Evolutionary conservation across 2,329 filamentous ascomycete species (phyloP).

Genomic region (Ascochyta pisi): DNA sequence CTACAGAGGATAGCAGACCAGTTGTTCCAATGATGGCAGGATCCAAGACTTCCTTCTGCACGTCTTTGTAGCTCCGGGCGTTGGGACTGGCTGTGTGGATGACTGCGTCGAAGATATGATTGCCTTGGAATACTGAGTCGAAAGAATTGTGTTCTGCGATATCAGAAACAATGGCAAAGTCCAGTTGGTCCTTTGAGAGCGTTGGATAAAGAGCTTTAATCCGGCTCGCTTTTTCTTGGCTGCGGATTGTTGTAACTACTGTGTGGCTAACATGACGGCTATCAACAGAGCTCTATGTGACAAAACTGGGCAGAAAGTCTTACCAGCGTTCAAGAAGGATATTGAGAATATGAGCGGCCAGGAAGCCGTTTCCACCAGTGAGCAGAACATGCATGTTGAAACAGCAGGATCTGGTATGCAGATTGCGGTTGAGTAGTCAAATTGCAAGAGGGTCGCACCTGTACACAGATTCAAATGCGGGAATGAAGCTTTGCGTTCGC

Average conservation of each 20-base stretch:
- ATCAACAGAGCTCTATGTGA: not conserved
- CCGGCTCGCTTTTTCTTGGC: constrained; percentile 62
- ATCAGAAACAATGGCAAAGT: constrained; percentile 72
- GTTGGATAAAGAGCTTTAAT: constrained; percentile 59
- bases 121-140: constrained; percentile 59
- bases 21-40: constrained; percentile 68
- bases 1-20: constrained; percentile 64
- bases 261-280: constrained; percentile 53
- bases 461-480: too few species aligned
- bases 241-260: constrained; percentile 66
- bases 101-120: constrained; percentile 71
- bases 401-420: too few species aligned
- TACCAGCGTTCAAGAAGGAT: constrained; percentile 58
- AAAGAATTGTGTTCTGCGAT: constrained; percentile 73
- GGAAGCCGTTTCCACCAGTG: constrained; percentile 64
- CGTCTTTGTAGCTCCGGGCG: constrained; percentile 71
- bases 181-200: constrained; percentile 60
- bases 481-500: too few species aligned
- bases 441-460: too few species aligned
- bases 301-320: not conserved
- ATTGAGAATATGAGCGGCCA: constrained; percentile 65
- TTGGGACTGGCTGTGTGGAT: constrained; percentile 60
- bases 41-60: constrained; percentile 65
- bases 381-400: constrained; percentile 25
- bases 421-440: too few species aligned